Conservation (phyloP, 192 early-diverging fungal genomes). For the Backusella australiensis region DNA sequence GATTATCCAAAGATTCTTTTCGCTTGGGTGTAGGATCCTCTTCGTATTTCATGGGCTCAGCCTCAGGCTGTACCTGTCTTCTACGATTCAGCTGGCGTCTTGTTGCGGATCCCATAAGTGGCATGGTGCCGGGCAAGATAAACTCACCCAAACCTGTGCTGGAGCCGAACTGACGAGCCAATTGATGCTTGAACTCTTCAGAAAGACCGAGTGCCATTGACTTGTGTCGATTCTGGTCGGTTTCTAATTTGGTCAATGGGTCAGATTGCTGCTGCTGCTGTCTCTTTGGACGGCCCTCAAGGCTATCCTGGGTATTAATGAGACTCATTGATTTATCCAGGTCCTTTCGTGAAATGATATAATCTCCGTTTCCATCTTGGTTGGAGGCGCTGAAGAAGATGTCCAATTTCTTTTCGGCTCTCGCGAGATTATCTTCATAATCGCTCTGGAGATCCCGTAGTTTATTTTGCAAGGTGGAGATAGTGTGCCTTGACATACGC, state of each 20-base stretch:
- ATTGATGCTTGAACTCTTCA: conserved; percentile 32
- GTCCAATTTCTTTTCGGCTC: conserved; percentile 16
- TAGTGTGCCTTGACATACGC: conserved; percentile 73
- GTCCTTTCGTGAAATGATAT: neutral
- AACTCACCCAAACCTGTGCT: conserved; percentile 32
- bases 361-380: conserved; percentile 32
- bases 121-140: conserved; percentile 27
- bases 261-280: neutral
- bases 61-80: neutral
- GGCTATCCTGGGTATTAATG: conserved; percentile 30
- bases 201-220: conserved; percentile 30
- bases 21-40: neutral
- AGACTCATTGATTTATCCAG: conserved; percentile 22
- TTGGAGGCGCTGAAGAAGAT: conserved; percentile 13
- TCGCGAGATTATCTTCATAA: conserved; percentile 61
- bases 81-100: conserved; percentile 1
- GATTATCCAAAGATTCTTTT: conserved; percentile 2
- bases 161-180: conserved; percentile 33
- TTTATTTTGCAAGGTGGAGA: conserved; percentile 69
- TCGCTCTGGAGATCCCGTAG: conserved; percentile 65
- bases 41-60: neutral
- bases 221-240: neutral
- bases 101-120: conserved; percentile 22
- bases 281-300: conserved; percentile 21
- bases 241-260: neutral